Base-by-base conservation (phyloP, 2,329 filamentous ascomycete genomes). In the Clonostachys chloroleuca region DNA sequence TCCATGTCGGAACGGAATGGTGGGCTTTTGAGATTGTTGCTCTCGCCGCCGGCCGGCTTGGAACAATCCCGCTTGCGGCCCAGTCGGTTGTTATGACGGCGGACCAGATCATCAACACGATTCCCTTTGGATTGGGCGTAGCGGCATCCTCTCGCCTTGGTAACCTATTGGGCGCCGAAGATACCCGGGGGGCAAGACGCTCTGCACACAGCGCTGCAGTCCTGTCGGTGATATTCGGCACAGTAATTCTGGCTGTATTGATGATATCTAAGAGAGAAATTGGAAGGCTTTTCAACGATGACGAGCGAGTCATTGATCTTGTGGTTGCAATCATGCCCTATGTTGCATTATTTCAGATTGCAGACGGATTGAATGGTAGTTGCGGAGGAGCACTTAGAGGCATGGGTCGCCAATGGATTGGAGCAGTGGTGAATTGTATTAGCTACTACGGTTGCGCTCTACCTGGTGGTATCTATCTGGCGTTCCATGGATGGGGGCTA, bases 11-110 rank as follows among this genome's bases (percentile, higher is more conserved):
- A 5, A 94, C 89, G 0, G 91, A 95, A 66, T 95, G 89, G 90
- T 95, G 90, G 90, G 91, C 90, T 0, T 95, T 95, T 56, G 90
- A 95, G 66, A 92, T 95, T 54, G 89, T 95, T 2, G 89, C 89
- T 2, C 77, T 95, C 1, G 88, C 87, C 3, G 89, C 90, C 6
- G 90, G 90, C 2, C 79, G 84, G 35, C 77, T 95, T 0, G 91
- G 91, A 5, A 92, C 87, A 0, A 79, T 91, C 34, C 78, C 89
- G 0, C 74, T 95, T 1, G 90, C 90, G 1, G 87, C 90, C 0
- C 90, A 95, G 64, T 87, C 83, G 43, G 88, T 95, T 18, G 91
- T 95, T 61, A 95, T 95, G 89, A 95, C 89, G 0, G 83, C 87
- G 0, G 89, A 95, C 61, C 88, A 92, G 60, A 81, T 92, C 48